Percentiles rank a stretch among this genome's conserved stretches.
Conservation (phyloP, 163 green algal genomes). For the Chlorella variabilis region DNA sequence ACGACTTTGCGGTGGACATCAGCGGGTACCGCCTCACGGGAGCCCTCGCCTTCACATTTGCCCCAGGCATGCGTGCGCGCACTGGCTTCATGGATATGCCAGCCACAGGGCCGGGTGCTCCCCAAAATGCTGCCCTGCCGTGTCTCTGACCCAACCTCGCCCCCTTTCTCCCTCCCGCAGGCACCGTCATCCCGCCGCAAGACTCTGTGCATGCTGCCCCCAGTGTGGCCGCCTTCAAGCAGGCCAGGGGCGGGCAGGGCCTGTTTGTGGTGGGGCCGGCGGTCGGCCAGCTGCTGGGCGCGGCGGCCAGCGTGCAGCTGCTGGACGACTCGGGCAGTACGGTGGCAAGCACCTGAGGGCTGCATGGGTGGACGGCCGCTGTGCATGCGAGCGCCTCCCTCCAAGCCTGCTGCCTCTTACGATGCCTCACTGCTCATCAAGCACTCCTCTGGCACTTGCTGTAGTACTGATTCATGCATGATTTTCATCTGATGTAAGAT, state of each 20-base stretch:
- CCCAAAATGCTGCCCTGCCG: too few relatives aligned
- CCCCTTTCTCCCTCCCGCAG: background rate
- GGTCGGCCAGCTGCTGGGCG: slow-evolving; percentile 23
- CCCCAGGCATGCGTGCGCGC: background rate
- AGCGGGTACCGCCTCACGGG: slow-evolving; percentile 54
- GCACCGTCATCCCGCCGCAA: slow-evolving; percentile 54
- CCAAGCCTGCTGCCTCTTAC: too few relatives aligned
- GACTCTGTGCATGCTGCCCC: slow-evolving; percentile 43
- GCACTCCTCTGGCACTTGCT: too few relatives aligned
- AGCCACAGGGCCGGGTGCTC: too few relatives aligned
- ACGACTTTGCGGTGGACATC: slow-evolving; percentile 58
- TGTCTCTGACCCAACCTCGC: background rate
- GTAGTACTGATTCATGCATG: too few relatives aligned
- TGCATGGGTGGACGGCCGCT: too few relatives aligned
- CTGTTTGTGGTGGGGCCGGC: slow-evolving; percentile 51
- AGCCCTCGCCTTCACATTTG: slow-evolving; percentile 30
- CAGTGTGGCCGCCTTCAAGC: slow-evolving; percentile 39
- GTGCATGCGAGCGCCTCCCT: too few relatives aligned
- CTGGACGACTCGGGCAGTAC: background rate
- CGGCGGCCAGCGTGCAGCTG: slow-evolving; percentile 36
- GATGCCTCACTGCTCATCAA: too few relatives aligned
- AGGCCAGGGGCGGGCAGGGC: slow-evolving; percentile 39
- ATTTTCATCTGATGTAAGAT: too few relatives aligned
- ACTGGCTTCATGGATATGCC: too few relatives aligned
- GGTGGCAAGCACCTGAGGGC: slow-evolving; percentile 20